Evolutionary conservation across 805 yeast genomes (phyloP), one percentile per base, ranked within the genome.

Genomic region (Candida railenensis): DNA sequence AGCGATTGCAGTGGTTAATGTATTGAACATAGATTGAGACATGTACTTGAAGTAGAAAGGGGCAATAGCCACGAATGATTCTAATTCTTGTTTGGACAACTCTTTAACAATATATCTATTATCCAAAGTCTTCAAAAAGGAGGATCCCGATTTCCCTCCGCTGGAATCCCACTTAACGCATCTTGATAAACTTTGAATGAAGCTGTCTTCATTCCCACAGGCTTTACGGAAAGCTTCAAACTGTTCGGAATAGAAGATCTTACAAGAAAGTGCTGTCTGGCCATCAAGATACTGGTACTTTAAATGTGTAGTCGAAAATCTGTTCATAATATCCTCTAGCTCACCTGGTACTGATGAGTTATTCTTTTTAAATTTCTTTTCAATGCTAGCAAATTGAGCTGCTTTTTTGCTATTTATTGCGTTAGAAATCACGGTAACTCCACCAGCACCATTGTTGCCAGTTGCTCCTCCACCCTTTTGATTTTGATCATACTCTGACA

Each of bases 71-170:
- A 91, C 87, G 73, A 94, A 94, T 12, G 97, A 89, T 53, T 94
- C 98, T 46, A 92, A 73, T 63, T 94, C 99, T 1, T 87, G 76
- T 54, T 86, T 88, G 3, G 96, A 84, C 37, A 94, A 71, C 58
- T 94, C 96, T 66, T 94, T 94, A 38, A 94, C 81, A 43, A 94
- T 87, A 52, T 90, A 84, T 48, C 98, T 69, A 58, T 90, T 89
- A 66, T 94, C 99, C 39, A 89, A 67, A 0, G 99, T 94, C 59
- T 94, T 94, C 64, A 94, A 71, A 62, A 94, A 94, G 2, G 89
- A 89, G 2, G 97, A 89, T 0, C 98, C 97, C 62, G 96, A 88
- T 61, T 94, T 94, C 33, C 99, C 99, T 34, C 99, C 99, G 22
- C 84, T 80, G 0, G 96, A 86, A 57, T 92, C 91, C 98, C 98